phyloP scores from a whole-genome alignment of 306 rosid genomes.

The Styphnolobium japonicum region DNA sequence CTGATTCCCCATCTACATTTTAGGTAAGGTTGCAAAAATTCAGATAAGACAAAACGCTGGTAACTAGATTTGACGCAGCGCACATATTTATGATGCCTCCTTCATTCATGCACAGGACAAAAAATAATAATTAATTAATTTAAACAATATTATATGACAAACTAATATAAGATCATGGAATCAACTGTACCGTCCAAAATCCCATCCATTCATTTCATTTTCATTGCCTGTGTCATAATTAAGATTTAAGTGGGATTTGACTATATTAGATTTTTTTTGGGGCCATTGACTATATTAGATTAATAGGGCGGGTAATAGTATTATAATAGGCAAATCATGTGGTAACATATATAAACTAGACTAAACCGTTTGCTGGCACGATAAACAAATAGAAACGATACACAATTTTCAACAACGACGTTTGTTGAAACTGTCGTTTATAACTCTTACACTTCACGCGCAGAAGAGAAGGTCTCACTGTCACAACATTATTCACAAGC shows the following conservation, averaged over 20 bases:
- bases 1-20: not conserved
- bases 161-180: too few species aligned
- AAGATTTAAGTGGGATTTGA: not conserved
- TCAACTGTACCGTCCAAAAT: not conserved
- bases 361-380: not conserved
- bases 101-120: not conserved
- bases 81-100: not conserved
- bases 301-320: too few species aligned
- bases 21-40: not conserved
- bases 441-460: constrained; percentile 1
- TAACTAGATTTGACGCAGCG: not conserved
- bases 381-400: not conserved
- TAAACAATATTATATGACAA: too few species aligned
- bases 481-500: too few species aligned
- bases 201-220: not conserved
- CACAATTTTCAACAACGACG: not conserved
- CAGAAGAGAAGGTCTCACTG: not conserved
- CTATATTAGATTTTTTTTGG: too few species aligned
- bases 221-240: not conserved
- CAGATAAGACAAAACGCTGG: not conserved
- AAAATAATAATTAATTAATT: too few species aligned
- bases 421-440: not conserved
- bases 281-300: not conserved
- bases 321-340: too few species aligned
- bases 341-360: not conserved